These are phyloP conservation scores for Flaveria sonorensis DNA, from an alignment of 129 eudicot genomes.

Conservation along the genomic window DNA sequence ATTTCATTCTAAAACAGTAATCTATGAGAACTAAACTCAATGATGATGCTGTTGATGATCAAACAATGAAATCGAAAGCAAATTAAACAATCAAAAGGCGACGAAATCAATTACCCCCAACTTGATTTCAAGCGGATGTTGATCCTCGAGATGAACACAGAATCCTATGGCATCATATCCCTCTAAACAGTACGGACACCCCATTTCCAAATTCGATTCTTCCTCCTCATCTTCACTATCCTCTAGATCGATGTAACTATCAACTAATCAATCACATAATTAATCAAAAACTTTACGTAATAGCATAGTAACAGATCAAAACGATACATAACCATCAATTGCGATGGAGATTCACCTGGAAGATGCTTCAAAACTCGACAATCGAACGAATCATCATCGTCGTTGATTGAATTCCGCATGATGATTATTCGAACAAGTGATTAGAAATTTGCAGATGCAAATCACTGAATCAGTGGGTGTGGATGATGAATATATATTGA, in stretches of 20 bases:
- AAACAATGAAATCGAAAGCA: slow-evolving; percentile 1
- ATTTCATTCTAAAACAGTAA: background rate
- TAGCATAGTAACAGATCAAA: background rate
- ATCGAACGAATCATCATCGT: slow-evolving; percentile 35
- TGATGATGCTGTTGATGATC: background rate
- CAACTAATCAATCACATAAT: slow-evolving; percentile 36
- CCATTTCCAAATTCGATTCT: slow-evolving; percentile 52
- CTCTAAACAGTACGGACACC: slow-evolving; percentile 64
- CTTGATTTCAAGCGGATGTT: slow-evolving; percentile 56
- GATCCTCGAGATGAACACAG: slow-evolving; percentile 67
- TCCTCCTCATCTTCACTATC: slow-evolving; percentile 51
- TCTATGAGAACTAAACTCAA: background rate
- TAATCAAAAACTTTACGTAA: background rate
- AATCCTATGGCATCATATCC: slow-evolving; percentile 59
- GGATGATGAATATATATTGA: background rate
- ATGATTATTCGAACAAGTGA: background rate
- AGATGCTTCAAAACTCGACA: slow-evolving; percentile 33
- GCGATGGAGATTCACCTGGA: slow-evolving; percentile 25
- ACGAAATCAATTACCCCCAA: slow-evolving; percentile 44
- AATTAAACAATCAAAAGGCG: background rate
- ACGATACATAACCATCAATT: slow-evolving; percentile 3
- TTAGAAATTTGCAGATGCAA: too few relatives aligned
- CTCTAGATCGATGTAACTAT: slow-evolving; percentile 43
- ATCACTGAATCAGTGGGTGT: background rate
- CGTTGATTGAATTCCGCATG: slow-evolving; percentile 36